These are phyloP conservation scores for Entamoeba histolytica DNA, from an alignment of 208 protist genomes.

Conservation along the genomic window DNA sequence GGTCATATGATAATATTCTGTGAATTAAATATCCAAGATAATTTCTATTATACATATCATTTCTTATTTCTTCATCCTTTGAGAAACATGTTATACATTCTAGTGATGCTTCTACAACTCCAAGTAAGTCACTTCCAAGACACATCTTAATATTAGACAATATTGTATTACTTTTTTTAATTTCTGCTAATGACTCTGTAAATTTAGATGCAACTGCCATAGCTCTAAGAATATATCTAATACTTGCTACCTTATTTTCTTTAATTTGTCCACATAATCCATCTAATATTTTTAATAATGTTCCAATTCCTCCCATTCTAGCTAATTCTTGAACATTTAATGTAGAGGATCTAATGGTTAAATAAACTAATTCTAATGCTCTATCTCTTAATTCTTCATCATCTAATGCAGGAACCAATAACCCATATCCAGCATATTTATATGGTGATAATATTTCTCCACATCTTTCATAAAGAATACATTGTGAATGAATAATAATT, in stretches of 20 bases:
- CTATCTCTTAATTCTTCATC: neutral
- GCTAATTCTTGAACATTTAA: neutral
- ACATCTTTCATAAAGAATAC: neutral
- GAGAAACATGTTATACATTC: neutral
- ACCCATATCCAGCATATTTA: neutral
- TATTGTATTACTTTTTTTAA: neutral
- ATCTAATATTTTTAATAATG: neutral
- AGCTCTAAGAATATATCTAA: neutral
- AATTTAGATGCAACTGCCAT: neutral
- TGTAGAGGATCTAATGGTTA: neutral
- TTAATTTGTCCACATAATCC: neutral
- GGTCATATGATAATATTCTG: neutral
- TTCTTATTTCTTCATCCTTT: neutral
- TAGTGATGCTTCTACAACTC: neutral
- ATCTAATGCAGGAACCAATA: neutral
- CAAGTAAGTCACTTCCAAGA: neutral
- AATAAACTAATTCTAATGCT: neutral
- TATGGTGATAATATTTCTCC: neutral
- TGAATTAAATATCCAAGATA: neutral
- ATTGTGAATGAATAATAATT: neutral
- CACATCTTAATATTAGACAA: neutral
- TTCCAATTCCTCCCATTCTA: neutral
- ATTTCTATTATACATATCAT: neutral
- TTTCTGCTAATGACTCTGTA: neutral
- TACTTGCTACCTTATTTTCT: neutral